Evolutionary conservation across 352 stramenopile species (phyloP).

Genomic region (Globisporangium alternatum): DNA sequence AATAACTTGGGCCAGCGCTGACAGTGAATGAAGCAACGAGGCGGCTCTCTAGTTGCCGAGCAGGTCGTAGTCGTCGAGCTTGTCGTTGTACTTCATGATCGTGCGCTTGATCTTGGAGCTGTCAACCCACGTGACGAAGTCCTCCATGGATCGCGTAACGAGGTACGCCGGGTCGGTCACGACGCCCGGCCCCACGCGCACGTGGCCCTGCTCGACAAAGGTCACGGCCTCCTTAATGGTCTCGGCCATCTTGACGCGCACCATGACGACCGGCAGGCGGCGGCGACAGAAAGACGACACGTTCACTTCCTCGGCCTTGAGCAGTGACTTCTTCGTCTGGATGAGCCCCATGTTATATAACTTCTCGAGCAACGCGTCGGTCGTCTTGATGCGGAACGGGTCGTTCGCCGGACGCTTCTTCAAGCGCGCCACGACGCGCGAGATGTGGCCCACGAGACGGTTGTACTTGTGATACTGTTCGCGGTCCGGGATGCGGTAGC

Average conservation of each 20-base stretch:
- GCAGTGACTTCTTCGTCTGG: slow-evolving; percentile 94
- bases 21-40: too few relatives aligned
- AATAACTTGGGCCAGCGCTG: too few relatives aligned
- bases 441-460: slow-evolving; percentile 95
- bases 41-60: slow-evolving; percentile 86
- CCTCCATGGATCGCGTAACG: slow-evolving; percentile 97
- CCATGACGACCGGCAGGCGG: slow-evolving; percentile 98
- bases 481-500: slow-evolving; percentile 97
- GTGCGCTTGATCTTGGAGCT: slow-evolving; percentile 97
- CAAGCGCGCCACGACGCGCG: slow-evolving; percentile 92
- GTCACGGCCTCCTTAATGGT: slow-evolving; percentile 97
- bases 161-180: slow-evolving; percentile 97
- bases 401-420: slow-evolving; percentile 95
- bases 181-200: slow-evolving; percentile 90
- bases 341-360: slow-evolving; percentile 98
- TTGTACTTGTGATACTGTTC: slow-evolving; percentile 99
- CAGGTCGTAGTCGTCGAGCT: slow-evolving; percentile 99
- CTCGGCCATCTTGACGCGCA: slow-evolving; percentile 99
- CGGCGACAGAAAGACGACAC: slow-evolving; percentile 94
- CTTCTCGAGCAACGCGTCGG: slow-evolving; percentile 96
- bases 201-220: slow-evolving; percentile 98
- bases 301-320: slow-evolving; percentile 96
- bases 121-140: slow-evolving; percentile 99
- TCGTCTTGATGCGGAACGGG: slow-evolving; percentile 96
- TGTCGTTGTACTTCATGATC: slow-evolving; percentile 99